Conservation (phyloP, 139 green algal genomes). For the Mychonastes homosphaera region DNA sequence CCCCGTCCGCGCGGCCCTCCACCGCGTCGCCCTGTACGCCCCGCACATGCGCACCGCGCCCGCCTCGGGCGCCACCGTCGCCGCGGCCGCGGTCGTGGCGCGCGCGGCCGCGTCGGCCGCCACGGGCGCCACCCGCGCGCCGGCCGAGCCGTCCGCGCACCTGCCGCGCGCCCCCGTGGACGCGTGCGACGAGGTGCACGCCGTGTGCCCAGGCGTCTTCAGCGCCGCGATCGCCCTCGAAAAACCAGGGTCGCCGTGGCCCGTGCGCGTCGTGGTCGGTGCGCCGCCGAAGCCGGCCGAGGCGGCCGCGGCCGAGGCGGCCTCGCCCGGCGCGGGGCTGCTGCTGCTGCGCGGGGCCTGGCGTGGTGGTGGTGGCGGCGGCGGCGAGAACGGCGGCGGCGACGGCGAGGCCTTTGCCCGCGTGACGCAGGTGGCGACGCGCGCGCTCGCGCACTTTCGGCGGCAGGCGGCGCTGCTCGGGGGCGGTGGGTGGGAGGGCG, state of each 20-base stretch:
- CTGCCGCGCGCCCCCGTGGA: neutral
- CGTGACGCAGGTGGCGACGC: slow-evolving; percentile 24
- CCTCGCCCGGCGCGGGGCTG: too few species aligned
- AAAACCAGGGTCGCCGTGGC: slow-evolving; percentile 13
- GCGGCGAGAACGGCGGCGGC: neutral
- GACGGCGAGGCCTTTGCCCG: neutral
- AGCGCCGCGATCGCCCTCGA: slow-evolving; percentile 22
- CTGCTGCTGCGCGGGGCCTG: neutral
- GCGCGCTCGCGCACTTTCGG: slow-evolving; percentile 27
- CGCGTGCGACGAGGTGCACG: slow-evolving; percentile 15
- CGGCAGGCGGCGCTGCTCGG: slow-evolving; percentile 4
- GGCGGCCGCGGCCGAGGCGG: too few species aligned
- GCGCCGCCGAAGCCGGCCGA: slow-evolving; percentile 10
- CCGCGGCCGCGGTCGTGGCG: neutral
- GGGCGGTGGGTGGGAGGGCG: neutral
- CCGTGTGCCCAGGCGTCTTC: slow-evolving; percentile 22
- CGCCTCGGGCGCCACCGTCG: neutral
- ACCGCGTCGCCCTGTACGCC: too few species aligned
- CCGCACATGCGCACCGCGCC: too few species aligned
- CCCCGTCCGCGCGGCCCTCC: too few species aligned
- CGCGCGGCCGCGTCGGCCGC: neutral
- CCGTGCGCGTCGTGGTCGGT: slow-evolving; percentile 28
- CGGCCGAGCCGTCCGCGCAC: neutral
- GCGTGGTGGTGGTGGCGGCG: neutral
- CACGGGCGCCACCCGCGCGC: neutral